Base-by-base conservation (phyloP, 495 filamentous ascomycete species). In the Parmelia sp. region DNA sequence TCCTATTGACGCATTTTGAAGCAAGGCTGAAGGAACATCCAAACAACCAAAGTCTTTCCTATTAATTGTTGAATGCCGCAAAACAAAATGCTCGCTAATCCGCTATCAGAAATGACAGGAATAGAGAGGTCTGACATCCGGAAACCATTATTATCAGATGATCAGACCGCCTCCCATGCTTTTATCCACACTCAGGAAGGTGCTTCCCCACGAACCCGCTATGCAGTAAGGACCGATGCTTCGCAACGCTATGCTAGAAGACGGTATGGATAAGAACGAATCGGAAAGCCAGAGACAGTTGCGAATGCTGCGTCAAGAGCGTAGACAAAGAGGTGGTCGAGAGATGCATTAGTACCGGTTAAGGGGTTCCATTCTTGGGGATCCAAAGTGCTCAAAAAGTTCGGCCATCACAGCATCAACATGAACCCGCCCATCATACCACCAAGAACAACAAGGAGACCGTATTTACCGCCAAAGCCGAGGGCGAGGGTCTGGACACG, bases 391-490 rank as follows among this genome's bases (percentile, higher is more conserved):
- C 6, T 33, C 15, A 10, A 33, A 14, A 21, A 5, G 17, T 33
- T 17, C 33, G 27, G 27, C 39, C 53, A 63, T 78, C 70, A 90
- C 40, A 89, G 76, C 68, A 88, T 68, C 61, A 83, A 63, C 33
- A 85, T 79, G 69, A 90, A 86, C 0, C 86, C 89, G 47, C 81
- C 86, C 65, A 86, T 80, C 60, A 92, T 70, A 27, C 83, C 80
- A 42, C 77, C 81, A 25, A 86, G 72, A 11, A 90, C 69, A 10
- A 83, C 68, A 27, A 74, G 77, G 14, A 87, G 73, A 25, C 86
- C 85, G 70, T 86, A 88, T 25, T 82, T 77, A 45, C 81, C 79
- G 25, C 82, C 80, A 42, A 87, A 70, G 17, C 84, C 78, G 57
- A 83, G 68, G 12, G 77, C 73, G 14, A 74, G 66, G n/a, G 76